Base-by-base conservation (phyloP, 176 grass and related monocot species). In the Musa troglodytarum region DNA sequence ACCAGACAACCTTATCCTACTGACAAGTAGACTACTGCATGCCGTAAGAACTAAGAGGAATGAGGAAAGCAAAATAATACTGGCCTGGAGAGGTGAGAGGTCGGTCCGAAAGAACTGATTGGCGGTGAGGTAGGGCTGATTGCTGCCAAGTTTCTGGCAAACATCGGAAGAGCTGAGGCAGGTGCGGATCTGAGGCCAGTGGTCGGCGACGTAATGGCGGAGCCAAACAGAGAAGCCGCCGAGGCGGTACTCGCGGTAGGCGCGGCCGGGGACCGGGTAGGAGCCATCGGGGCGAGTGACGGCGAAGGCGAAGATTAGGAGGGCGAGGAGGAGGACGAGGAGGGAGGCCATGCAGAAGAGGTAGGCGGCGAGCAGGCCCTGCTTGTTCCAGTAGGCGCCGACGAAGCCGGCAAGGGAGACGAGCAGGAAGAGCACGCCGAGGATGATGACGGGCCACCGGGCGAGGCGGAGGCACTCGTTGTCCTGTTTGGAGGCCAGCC, bases 271-370 rank as follows among this genome's bases (percentile, higher is more conserved):
- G 2, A 68, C 76, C n/a, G 19, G 21, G 86, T 87, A 86, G 0
- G 81, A 80, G 2, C 90, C 86, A 57, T 71, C 64, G 9, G 49
- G 77, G 56, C 73, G 79, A 29, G 88, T 89, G 71, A 87, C 88
- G 72, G 80, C 88, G 79, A 87, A 98, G 90, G 95, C 88, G 69
- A 91, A 83, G 78, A 81, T 76, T 65, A 94, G 80, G 34, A 98
- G 85, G 0, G 75, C 82, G 1, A 98, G 68, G 80, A 98, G 90
- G 24, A 93, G 77, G 58, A 80, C 69, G 74, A 98, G 79, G 84
- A 93, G 86, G 1, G 69, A 76, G 0, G 88, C 95, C 95, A 93
- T 98, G 80, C 88, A 85, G 82, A 94, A 98, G 77, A 93, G 90
- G 88, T 98, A 98, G 78, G 81, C 72, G 22, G 86, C 90, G 8